A percentile compares a stretch with the other conserved stretches of the same genome.
Evolutionary conservation across 805 yeast genomes (phyloP).

Genomic region (Myxozyma monticola): DNA sequence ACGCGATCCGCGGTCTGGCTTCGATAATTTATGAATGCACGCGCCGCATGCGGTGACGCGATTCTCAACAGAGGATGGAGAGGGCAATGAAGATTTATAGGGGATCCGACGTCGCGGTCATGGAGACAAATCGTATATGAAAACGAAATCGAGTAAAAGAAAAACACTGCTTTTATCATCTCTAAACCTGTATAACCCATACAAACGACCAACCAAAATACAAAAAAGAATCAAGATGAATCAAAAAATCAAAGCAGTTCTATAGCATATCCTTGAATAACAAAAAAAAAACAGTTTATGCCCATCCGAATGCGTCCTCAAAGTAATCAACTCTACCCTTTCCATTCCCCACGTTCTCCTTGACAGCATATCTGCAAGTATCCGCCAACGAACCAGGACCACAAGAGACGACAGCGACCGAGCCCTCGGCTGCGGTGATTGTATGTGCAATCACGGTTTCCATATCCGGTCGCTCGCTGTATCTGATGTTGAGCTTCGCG

Average conservation of each 20-base stretch:
- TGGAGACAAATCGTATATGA: too few species aligned
- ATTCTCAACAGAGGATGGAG: too few species aligned
- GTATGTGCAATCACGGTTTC: slow-evolving; percentile 4
- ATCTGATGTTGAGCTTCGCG: not conserved
- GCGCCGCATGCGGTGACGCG: too few species aligned
- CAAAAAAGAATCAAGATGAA: not conserved
- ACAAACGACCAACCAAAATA: not conserved
- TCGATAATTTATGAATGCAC: too few species aligned
- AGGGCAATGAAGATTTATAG: too few species aligned
- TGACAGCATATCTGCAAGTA: slow-evolving; percentile 16
- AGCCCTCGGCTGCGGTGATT: slow-evolving; percentile 17
- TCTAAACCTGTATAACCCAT: too few species aligned
- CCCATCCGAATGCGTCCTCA: slow-evolving; percentile 29
- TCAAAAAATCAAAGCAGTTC: too few species aligned
- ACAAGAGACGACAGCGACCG: slow-evolving; percentile 26
- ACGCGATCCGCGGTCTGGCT: too few species aligned
- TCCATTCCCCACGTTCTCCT: slow-evolving; percentile 19
- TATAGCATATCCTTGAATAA: not conserved
- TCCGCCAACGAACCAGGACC: slow-evolving; percentile 26
- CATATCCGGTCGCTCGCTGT: slow-evolving; percentile 20
- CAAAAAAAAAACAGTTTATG: slow-evolving; percentile 8
- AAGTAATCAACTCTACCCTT: slow-evolving; percentile 26
- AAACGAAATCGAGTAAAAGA: too few species aligned
- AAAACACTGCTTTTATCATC: too few species aligned
- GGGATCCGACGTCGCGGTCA: too few species aligned